Base-by-base conservation (phyloP, 352 stramenopile species). In the Phytopythium montanum region DNA sequence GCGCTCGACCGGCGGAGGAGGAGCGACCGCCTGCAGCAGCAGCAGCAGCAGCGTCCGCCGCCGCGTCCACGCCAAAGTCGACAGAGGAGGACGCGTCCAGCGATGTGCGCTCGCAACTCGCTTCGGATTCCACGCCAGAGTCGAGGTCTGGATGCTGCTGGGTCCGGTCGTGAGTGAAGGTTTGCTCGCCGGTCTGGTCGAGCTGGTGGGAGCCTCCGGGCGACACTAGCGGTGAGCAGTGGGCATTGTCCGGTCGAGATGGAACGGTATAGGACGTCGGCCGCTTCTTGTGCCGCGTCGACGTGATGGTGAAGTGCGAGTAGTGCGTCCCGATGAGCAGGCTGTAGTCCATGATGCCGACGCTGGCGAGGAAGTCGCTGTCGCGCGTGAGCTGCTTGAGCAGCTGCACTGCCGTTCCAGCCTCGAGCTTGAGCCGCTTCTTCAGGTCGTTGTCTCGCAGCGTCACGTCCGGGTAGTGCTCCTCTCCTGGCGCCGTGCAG, bases 281-380 rank as follows among this genome's bases (percentile, higher is more conserved):
- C 10, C 31, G 25, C 26, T 26, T 54, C 44, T 25, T 53, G 38
- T 71, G 64, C 21, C 67, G 63, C 46, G 68, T 67, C 21, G 68
- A 75, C 10, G 79, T 76, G 59, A 94, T 93, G 2, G 72, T 89
- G 57, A 92, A 95, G 46, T 92, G 72, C 31, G 73, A 87, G 63
- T 95, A 90, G 62, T 97, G 90, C 9, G 90, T 81, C 5, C 88
- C 88, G 21, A 97, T 81, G 0, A 97, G 68, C 29, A 97, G 73
- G 59, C 79, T 93, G 61, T 97, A 97, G 70, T 97, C 90, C 89
- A 97, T 97, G 69, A 97, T 95, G 12, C 87, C 87, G 28, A 84
- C 69, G 33, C 81, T 89, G 18, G 79, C 81, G 28, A 95, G 73
- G 50, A 91, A 95, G 58, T 95, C 82, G 63, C 79, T 93, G 55